Base-by-base conservation (phyloP, 2,329 filamentous ascomycete genomes). In the Penicillium corylophilum region DNA sequence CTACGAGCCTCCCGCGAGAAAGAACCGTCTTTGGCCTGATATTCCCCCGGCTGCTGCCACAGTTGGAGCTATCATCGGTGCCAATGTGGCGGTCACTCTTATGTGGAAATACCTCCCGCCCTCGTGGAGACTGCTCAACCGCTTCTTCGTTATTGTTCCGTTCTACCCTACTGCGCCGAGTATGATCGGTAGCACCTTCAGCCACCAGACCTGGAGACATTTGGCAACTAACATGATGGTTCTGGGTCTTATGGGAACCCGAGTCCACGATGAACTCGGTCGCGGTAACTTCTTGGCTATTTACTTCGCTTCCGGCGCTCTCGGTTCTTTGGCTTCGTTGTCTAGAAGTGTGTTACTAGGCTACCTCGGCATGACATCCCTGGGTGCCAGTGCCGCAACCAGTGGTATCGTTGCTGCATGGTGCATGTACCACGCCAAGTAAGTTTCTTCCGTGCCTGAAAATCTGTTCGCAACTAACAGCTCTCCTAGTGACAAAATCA, bases 261-360 rank as follows among this genome's bases (percentile, higher is more conserved):
- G 71, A 52, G 55, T 60, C 8, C 50, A 54, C 23, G 60, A 61
- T 59, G 78, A 82, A 51, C 73, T 83, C 26, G 80, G 79, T 43
- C 74, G 81, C 31, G 81, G 79, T 7, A 77, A 78, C 20, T 82
- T 83, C 64, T 64, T 83, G 15, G 76, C 78, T 5, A 69, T 83
- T 16, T 82, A 78, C 57, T 57, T 82, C 39, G 69, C 76, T 3
- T 68, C 74, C 1, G 80, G 79, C 18, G 70, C 72, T 1, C 51
- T 78, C 16, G 78, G 76, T 42, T 77, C 76, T 4, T 73, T 78
- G 51, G 61, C 71, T 4, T 77, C 77, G 8, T 65, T 84, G 12
- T 60, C 69, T 6, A 69, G 67, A 22, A 72, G 75, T 46, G 76
- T 81, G 23, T 52, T 79, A 2, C 57, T 66, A 13, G 70, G 73